These are phyloP conservation scores for Diaporthe destruens DNA, from an alignment of 2,329 filamentous ascomycete species.

Conservation along the genomic window DNA sequence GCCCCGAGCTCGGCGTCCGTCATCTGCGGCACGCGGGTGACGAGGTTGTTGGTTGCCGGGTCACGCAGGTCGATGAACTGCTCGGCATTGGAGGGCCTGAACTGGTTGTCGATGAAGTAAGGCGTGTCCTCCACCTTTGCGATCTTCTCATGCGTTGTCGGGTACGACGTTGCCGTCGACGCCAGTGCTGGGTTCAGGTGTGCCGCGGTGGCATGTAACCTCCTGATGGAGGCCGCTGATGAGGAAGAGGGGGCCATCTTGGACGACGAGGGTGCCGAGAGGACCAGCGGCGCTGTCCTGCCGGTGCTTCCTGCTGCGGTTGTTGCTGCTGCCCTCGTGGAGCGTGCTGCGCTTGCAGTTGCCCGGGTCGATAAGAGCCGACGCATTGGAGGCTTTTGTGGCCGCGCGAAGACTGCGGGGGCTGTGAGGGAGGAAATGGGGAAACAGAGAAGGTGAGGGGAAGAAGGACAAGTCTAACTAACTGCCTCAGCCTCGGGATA, in stretches of 20 bases:
- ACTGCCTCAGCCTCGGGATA: background rate
- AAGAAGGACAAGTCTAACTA: background rate
- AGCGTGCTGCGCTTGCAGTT: slow-evolving; percentile 52
- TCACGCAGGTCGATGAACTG: slow-evolving; percentile 85
- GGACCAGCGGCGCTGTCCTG: slow-evolving; percentile 41
- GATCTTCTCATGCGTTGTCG: slow-evolving; percentile 79
- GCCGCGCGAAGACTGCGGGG: slow-evolving; percentile 37
- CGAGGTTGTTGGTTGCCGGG: slow-evolving; percentile 86
- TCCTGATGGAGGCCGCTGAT: slow-evolving; percentile 59
- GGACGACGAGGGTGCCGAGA: slow-evolving; percentile 45
- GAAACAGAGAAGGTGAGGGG: background rate
- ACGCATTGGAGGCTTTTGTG: slow-evolving; percentile 54
- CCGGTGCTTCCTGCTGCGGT: slow-evolving; percentile 45
- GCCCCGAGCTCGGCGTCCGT: slow-evolving; percentile 82
- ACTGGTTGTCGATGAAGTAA: slow-evolving; percentile 87
- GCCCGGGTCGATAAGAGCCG: slow-evolving; percentile 58
- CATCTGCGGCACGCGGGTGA: slow-evolving; percentile 85
- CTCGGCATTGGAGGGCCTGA: slow-evolving; percentile 74
- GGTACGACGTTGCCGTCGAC: slow-evolving; percentile 72
- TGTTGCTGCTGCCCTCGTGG: slow-evolving; percentile 46
- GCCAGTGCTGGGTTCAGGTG: slow-evolving; percentile 67
- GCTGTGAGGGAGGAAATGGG: slow-evolving; percentile 35
- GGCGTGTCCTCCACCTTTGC: slow-evolving; percentile 76
- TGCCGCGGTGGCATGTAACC: slow-evolving; percentile 69
- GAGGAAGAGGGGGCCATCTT: slow-evolving; percentile 44